Conservation (phyloP, 2,329 filamentous ascomycete species). For the Aureobasidium sp. region DNA sequence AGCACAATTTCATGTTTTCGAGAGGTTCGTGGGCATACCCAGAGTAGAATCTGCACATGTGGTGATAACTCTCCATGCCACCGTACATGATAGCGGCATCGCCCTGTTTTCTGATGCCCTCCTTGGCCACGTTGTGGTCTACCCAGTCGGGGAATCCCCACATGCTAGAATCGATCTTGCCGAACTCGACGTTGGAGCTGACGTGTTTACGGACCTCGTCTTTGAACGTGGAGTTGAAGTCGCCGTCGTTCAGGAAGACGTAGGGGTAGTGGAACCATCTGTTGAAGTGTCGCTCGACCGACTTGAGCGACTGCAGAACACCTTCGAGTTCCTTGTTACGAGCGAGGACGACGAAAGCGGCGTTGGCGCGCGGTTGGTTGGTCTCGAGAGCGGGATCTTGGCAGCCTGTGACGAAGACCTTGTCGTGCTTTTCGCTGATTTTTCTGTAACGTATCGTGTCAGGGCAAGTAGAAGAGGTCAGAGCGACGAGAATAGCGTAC, state of each 20-base stretch:
- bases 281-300: constrained; percentile 97
- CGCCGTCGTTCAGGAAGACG: constrained; percentile 94
- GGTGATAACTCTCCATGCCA: constrained; percentile 95
- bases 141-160: constrained; percentile 98
- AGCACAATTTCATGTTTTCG: not conserved
- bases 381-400: constrained; percentile 66
- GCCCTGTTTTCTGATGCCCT: constrained; percentile 93
- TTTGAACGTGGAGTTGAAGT: constrained; percentile 93
- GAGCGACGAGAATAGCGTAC: constrained; percentile 45
- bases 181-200: constrained; percentile 82
- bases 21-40: constrained; percentile 53
- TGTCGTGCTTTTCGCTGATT: constrained; percentile 96
- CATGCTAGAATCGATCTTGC: constrained; percentile 81
- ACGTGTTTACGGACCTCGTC: constrained; percentile 83
- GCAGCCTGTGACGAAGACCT: constrained; percentile 90
- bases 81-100: constrained; percentile 99
- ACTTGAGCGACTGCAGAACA: constrained; percentile 94
- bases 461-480: constrained; percentile 9
- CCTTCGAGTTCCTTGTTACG: constrained; percentile 95
- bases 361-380: constrained; percentile 72
- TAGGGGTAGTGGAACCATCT: constrained; percentile 98
- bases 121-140: constrained; percentile 85
- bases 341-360: constrained; percentile 90
- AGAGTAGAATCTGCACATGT: constrained; percentile 99
- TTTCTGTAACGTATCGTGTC: constrained; percentile 50